Evolutionary conservation across 2,329 filamentous ascomycete genomes (phyloP).

Genomic region (Aspergillus fructus): DNA sequence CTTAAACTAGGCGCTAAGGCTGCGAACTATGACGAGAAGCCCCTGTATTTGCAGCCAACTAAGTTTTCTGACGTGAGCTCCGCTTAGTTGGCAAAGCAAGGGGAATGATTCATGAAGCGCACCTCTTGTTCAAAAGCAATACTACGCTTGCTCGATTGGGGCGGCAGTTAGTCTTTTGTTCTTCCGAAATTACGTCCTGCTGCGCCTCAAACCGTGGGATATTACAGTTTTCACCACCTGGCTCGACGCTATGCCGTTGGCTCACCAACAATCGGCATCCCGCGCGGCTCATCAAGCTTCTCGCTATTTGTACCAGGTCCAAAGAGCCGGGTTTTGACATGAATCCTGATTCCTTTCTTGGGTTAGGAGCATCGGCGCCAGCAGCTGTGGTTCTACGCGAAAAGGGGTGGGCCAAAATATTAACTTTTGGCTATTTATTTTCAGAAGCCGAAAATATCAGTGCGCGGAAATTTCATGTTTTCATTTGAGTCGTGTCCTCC

Average conservation of each 20-base stretch:
- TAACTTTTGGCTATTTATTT: not conserved
- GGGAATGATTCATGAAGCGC: not conserved
- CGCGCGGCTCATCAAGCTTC: conserved; percentile 7
- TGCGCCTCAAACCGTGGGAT: not conserved
- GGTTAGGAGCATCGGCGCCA: not conserved
- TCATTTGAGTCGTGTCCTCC: not conserved
- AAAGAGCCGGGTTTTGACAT: conserved; percentile 12
- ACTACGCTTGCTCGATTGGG: conserved; percentile 6
- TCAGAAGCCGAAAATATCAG: not conserved
- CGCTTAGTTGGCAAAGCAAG: not conserved
- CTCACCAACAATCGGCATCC: not conserved
- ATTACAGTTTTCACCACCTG: not conserved
- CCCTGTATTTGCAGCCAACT: not conserved
- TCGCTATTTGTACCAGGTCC: conserved; percentile 15
- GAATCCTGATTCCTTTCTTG: not conserved
- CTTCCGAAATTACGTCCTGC: not conserved
- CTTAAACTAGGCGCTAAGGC: not conserved
- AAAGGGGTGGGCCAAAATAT: not conserved
- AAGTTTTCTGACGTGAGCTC: not conserved
- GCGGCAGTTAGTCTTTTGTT: not conserved
- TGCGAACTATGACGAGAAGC: not conserved
- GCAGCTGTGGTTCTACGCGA: not conserved
- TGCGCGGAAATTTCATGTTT: not conserved
- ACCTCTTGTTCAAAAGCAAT: conserved; percentile 11
- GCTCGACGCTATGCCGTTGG: too few relatives aligned